These are phyloP conservation scores for Aspergillus saccharolyticus DNA, from an alignment of 495 filamentous ascomycete species.

Conservation along the genomic window DNA sequence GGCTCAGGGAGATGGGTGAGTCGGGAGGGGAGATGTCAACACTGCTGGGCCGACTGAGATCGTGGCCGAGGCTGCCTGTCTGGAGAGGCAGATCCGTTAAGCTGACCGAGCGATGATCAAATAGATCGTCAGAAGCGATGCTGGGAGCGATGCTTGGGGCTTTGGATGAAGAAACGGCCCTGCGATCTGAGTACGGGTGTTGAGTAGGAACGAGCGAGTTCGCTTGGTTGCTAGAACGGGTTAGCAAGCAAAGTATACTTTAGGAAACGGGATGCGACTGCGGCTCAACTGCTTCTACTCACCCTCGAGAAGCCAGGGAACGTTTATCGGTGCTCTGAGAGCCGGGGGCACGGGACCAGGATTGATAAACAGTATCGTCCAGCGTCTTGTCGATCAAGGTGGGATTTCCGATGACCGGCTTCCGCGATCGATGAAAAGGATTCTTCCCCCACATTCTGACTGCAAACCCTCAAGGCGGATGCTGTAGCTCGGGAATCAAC, in stretches of 20 bases:
- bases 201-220: constrained; percentile 9
- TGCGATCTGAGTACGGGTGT: constrained; percentile 12
- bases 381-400: constrained; percentile 39
- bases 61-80: neutral
- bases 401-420: constrained; percentile 41
- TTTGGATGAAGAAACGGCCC: constrained; percentile 27
- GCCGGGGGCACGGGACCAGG: constrained; percentile 7
- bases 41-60: constrained; percentile 3
- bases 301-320: constrained; percentile 32
- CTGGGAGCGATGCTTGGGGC: constrained; percentile 21
- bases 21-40: constrained; percentile 42
- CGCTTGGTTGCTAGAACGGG: constrained; percentile 11
- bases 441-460: constrained; percentile 44
- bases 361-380: constrained; percentile 28
- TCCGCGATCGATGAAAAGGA: constrained; percentile 37
- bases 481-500: neutral
- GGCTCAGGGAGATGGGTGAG: constrained; percentile 26
- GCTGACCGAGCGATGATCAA: constrained; percentile 20
- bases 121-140: constrained; percentile 9
- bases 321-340: constrained; percentile 7
- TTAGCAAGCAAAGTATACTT: constrained; percentile 10
- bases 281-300: constrained; percentile 37
- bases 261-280: neutral
- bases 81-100: constrained; percentile 9
- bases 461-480: neutral